Conservation (phyloP, 1,284 basidiomycete genomes). For the Rhodotorula glutinis region DNA sequence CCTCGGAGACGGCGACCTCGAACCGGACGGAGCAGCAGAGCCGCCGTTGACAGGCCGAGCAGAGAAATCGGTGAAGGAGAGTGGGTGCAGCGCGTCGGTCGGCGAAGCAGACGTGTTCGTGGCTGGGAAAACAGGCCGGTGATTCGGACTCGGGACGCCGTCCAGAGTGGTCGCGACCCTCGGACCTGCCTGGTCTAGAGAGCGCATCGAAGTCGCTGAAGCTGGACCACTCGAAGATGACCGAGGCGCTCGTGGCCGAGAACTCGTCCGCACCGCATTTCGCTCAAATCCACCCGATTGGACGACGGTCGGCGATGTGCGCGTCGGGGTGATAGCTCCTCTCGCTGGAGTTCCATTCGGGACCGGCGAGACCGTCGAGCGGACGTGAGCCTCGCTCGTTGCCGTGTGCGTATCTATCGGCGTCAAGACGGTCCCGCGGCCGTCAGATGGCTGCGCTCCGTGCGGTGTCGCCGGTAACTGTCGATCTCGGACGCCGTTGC, state of each 20-base stretch:
- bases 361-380: too few species aligned
- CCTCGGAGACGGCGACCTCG: not conserved
- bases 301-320: too few species aligned
- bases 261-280: constrained; percentile 16
- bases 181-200: not conserved
- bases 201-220: too few species aligned
- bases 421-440: too few species aligned
- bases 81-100: not conserved
- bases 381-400: too few species aligned
- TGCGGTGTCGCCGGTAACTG: too few species aligned
- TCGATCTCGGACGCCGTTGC: too few species aligned
- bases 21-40: not conserved
- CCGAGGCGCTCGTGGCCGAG: constrained; percentile 12
- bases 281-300: not conserved
- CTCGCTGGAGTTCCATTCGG: too few species aligned
- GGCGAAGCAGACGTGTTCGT: not conserved
- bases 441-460: too few species aligned
- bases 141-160: not conserved
- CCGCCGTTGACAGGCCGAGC: not conserved
- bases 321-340: too few species aligned
- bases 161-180: not conserved
- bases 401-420: too few species aligned
- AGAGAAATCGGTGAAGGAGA: not conserved
- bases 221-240: not conserved
- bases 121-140: not conserved